Base-by-base conservation (phyloP, 345 rosid genomes). In the Conringia planisiliqua region DNA sequence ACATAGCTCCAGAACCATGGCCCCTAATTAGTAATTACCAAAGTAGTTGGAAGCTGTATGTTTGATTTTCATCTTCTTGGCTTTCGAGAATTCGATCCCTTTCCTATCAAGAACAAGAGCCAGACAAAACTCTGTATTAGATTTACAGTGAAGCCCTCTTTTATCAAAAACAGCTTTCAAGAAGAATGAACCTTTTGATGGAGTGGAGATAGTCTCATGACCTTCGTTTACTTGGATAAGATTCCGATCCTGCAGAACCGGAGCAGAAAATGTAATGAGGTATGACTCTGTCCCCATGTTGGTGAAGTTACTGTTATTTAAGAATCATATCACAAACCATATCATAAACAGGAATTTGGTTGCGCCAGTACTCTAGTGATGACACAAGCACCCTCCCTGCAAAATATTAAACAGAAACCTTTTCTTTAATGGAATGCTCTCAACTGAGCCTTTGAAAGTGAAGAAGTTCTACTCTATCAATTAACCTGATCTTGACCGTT, bases 321-420 rank as follows among this genome's bases (percentile, higher is more conserved):
- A 14, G 11, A 48, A 14, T 39, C 20, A 26, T 39, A 22, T 59
- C 62, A 48, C 69, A 39, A 72, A 72, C 78, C 78, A 13, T 0
- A 78, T 88, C 96, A 78, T 93, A 90, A 64, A 93, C 82, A 17
- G 93, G 83, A 61, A 85, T 61, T 85, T 93, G 88, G 79, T 90
- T 89, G 66, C 91, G 90, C 97, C 97, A 93, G 81, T 82, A 93
- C 57, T 89, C 89, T 51, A 93, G 74, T 17, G 83, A 7, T 63
- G 97, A 92, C 66, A 90, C 51, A 59, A 90, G 92, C 61, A 88
- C 52, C 79, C 97, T 86, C 62, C 98, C 98, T 93, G 88, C 80
- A 78, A 42, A 69, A 27, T 7, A 78, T 46, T 8, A 76, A 55
- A 54, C 66, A 14, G 0, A 43, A 42, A n/a, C 13, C 14, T 10